Evolutionary conservation across 371 early-diverging fungal genomes (phyloP), one percentile per base, ranked within the genome.

Genomic region (Blyttiomyces sp.): DNA sequence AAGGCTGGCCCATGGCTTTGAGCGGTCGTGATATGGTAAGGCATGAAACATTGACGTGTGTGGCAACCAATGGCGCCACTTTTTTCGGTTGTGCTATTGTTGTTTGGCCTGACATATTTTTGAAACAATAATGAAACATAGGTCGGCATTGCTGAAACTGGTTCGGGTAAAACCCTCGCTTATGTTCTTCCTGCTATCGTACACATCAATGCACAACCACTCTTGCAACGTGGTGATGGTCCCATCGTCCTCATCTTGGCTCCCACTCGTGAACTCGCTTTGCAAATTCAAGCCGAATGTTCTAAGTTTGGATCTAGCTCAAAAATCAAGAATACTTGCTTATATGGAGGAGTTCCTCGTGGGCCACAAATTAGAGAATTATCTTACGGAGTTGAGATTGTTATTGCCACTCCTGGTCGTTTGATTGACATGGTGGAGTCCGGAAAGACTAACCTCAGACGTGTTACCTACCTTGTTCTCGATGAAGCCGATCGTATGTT

Each of bases 1-100:
- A 99, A 74, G 99, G 99, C 50, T 98, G 98, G 98, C 98, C 99
- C 9, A 96, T 97, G 97, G 98, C 99, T 13, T 85, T 99, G 34
- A 88, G 88, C 43, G 99, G 99, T 57, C 85, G 97, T 58, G 96
- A 99, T 76, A 90, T 99, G 74, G 98, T 99, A 31, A 74, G 81
- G 49, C 24, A 16, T n/a, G n/a, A n/a, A n/a, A n/a, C n/a, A n/a
- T n/a, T n/a, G 72, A 96, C 96, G 53, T 96, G 96, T 11, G 95
- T 94, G 28, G 93, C 94, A 52, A 89, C 88, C 5, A 86, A 86
- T 13, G 95, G 96, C 30, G 71, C 78, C 50, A 77, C 88, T 57
- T 84, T 84, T 4, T 90, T 92, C 16, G 82, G 84, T 59, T 79
- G n/a, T n/a, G n/a, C n/a, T n/a, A n/a, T n/a, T n/a, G n/a, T n/a